These are phyloP conservation scores for Boletellus sp. DNA, from an alignment of 768 basidiomycete species.

Conservation along the genomic window DNA sequence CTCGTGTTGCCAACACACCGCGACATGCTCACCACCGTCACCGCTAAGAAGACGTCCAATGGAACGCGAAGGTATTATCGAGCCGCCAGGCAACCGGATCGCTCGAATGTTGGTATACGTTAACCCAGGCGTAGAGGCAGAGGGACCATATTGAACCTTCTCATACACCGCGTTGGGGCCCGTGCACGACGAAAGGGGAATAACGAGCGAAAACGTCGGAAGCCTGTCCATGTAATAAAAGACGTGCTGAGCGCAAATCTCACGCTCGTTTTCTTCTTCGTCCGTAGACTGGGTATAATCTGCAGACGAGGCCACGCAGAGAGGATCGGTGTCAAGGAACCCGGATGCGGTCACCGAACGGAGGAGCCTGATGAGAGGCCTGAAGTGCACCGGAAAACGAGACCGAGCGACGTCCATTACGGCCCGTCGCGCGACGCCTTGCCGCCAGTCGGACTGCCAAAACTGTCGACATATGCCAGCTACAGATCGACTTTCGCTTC, in stretches of 20 bases:
- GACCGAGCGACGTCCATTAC: constrained; percentile 80
- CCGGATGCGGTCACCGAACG: constrained; percentile 75
- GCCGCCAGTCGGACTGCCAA: constrained; percentile 76
- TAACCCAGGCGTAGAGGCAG: constrained; percentile 44
- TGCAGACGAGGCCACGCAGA: constrained; percentile 44
- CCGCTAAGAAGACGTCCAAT: constrained; percentile 68
- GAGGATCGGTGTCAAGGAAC: constrained; percentile 69
- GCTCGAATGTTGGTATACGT: constrained; percentile 65
- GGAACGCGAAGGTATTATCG: constrained; percentile 61
- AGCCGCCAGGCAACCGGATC: constrained; percentile 73
- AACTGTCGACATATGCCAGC: constrained; percentile 73
- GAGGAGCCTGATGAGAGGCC: constrained; percentile 65
- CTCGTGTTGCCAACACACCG: constrained; percentile 76
- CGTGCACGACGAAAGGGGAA: constrained; percentile 57
- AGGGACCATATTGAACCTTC: constrained; percentile 53
- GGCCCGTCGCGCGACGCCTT: constrained; percentile 64
- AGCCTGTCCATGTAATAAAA: constrained; percentile 74
- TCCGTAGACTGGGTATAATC: constrained; percentile 42
- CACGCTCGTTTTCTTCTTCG: constrained; percentile 44
- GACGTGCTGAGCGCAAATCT: constrained; percentile 63
- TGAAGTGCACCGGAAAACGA: constrained; percentile 78
- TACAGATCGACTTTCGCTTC: constrained; percentile 59
- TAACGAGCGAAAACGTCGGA: constrained; percentile 69
- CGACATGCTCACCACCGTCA: constrained; percentile 60
- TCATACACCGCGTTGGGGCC: constrained; percentile 75